Percentiles rank a stretch among this genome's conserved stretches.
Evolutionary conservation across 257 asterid species (phyloP).

Genomic region (Solanum infundibuliforme): DNA sequence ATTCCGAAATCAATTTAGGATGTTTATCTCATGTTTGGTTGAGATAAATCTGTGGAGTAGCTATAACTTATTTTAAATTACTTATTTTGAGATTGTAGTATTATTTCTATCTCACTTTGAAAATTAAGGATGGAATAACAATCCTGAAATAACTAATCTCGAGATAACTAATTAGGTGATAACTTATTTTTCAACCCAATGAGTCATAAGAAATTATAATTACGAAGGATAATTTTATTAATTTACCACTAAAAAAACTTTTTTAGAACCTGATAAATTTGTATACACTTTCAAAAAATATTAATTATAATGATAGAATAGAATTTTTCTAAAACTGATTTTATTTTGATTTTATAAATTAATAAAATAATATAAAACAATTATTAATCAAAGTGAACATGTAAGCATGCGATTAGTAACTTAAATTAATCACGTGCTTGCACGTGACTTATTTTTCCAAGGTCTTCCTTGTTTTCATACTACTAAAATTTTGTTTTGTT

Average conservation of each 20-base stretch:
- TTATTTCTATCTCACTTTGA: too few relatives aligned
- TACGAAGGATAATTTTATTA: too few relatives aligned
- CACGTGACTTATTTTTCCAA: slow-evolving; percentile 18
- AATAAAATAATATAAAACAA: too few relatives aligned
- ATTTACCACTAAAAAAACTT: too few relatives aligned
- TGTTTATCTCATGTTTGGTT: neutral
- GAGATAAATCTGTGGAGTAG: neutral
- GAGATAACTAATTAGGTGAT: neutral
- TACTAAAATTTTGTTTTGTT: neutral
- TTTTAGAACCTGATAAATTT: neutral
- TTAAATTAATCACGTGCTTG: slow-evolving; percentile 16
- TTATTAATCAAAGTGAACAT: neutral
- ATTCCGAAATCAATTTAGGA: too few relatives aligned
- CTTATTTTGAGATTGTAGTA: neutral
- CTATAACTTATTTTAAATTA: too few relatives aligned
- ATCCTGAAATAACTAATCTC: too few relatives aligned
- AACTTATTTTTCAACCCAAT: too few relatives aligned
- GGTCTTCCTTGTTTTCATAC: neutral
- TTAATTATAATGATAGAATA: neutral
- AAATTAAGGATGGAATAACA: too few relatives aligned
- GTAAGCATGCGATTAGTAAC: neutral
- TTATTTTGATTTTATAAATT: neutral
- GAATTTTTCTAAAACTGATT: neutral
- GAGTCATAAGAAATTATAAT: neutral
- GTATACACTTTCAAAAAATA: neutral